Conservation (phyloP, 2,329 filamentous ascomycete species). For the Lomentospora prolificans region DNA sequence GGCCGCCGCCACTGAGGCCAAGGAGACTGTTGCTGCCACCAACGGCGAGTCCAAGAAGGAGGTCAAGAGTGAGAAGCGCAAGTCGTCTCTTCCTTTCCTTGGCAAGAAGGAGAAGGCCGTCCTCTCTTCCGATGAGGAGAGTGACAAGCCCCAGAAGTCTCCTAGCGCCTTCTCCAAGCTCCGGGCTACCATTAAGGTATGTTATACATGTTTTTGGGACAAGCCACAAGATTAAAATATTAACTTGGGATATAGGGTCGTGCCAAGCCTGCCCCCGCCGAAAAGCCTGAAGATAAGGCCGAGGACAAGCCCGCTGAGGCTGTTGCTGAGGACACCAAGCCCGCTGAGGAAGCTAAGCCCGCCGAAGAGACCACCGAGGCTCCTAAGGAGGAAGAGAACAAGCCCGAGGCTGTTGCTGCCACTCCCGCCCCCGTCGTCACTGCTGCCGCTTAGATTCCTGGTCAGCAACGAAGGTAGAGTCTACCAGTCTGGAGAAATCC, state of each 20-base stretch:
- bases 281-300: conserved; percentile 25
- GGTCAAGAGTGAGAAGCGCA: conserved; percentile 67
- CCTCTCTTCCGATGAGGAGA: conserved; percentile 47
- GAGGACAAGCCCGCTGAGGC: conserved; percentile 19
- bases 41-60: conserved; percentile 51
- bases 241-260: conserved; percentile 16
- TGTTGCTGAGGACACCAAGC: conserved; percentile 13
- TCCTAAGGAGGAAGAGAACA: conserved; percentile 24
- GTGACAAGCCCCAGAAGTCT: conserved; percentile 39
- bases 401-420: conserved; percentile 29
- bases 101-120: conserved; percentile 65
- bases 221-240: no score
- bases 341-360: conserved; percentile 18
- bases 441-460: conserved; percentile 37
- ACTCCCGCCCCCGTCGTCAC: conserved; percentile 36
- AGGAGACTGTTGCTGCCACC: conserved; percentile 29
- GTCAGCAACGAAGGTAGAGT: conserved; percentile 9
- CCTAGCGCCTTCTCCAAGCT: conserved; percentile 50
- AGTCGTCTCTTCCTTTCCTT: conserved; percentile 66
- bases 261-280: conserved; percentile 23
- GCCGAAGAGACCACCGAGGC: conserved; percentile 17
- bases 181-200: conserved; percentile 42
- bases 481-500: neutral
- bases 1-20: conserved; percentile 27
- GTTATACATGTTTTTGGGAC: neutral